Evolutionary conservation across 768 basidiomycete species (phyloP).

Genomic region (Chalciporus chontae): DNA sequence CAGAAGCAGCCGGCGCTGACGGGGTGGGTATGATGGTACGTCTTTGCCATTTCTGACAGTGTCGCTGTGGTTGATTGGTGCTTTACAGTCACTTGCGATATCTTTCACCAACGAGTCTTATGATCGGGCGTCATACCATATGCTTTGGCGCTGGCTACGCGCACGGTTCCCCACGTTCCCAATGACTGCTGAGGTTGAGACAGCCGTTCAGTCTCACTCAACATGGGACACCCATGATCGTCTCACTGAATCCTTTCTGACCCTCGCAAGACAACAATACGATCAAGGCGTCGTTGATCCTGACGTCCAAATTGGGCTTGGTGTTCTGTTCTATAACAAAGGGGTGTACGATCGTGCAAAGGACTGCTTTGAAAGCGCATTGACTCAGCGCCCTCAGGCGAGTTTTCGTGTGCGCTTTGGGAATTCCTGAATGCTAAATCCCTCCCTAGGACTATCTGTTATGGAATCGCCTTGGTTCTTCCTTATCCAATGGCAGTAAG

Average conservation of each 20-base stretch:
- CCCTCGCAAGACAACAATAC: slow-evolving; percentile 81
- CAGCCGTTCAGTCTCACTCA: slow-evolving; percentile 51
- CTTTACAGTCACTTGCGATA: slow-evolving; percentile 80
- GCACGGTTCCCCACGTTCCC: slow-evolving; percentile 58
- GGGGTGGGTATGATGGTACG: slow-evolving; percentile 76
- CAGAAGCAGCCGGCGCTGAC: slow-evolving; percentile 58
- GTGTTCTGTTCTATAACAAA: slow-evolving; percentile 89
- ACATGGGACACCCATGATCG: slow-evolving; percentile 81
- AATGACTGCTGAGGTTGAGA: slow-evolving; percentile 52
- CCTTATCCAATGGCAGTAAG: slow-evolving; percentile 88
- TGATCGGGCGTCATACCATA: slow-evolving; percentile 81
- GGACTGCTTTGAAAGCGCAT: slow-evolving; percentile 91
- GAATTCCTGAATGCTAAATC: not conserved
- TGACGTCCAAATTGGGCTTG: slow-evolving; percentile 90
- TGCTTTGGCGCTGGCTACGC: slow-evolving; percentile 81
- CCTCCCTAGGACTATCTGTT: slow-evolving; percentile 74
- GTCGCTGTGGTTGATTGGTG: slow-evolving; percentile 9
- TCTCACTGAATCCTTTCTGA: slow-evolving; percentile 80
- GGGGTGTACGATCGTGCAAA: slow-evolving; percentile 83
- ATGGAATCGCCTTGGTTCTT: slow-evolving; percentile 96
- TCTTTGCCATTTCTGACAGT: slow-evolving; percentile 5
- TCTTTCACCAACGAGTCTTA: slow-evolving; percentile 94
- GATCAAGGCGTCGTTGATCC: slow-evolving; percentile 69
- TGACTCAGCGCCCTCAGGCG: slow-evolving; percentile 73
- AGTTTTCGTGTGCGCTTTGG: slow-evolving; percentile 13